Conservation (phyloP, 306 rosid species). For the Lathyrus tuberosus region DNA sequence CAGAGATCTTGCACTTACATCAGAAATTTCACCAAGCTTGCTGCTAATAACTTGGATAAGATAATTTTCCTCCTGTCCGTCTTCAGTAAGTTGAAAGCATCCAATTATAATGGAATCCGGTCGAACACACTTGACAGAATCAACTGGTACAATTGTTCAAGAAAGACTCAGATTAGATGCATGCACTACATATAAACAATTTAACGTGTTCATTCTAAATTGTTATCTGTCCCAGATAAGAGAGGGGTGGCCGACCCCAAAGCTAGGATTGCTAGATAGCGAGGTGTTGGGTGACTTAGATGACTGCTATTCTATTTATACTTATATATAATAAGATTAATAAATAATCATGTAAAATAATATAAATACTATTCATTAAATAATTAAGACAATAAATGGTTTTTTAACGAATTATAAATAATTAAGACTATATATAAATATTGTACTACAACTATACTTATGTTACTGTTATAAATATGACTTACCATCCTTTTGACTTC, state of each 20-base stretch:
- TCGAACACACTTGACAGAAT: slow-evolving; percentile 86
- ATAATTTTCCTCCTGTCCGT: slow-evolving; percentile 77
- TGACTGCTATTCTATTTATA: not conserved
- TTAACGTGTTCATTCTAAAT: not conserved
- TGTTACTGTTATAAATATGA: not conserved
- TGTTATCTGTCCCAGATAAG: not conserved
- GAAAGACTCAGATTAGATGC: slow-evolving; percentile 44
- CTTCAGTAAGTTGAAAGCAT: slow-evolving; percentile 75
- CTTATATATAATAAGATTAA: not conserved
- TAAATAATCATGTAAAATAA: not conserved
- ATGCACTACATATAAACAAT: slow-evolving; percentile 16
- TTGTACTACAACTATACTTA: not conserved
- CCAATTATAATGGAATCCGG: slow-evolving; percentile 82
- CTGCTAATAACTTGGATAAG: slow-evolving; percentile 74
- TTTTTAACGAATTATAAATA: not conserved
- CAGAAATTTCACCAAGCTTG: slow-evolving; percentile 65
- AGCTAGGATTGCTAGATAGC: not conserved
- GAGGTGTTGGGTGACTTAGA: not conserved
- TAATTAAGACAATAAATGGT: not conserved
- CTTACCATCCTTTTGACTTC: not conserved
- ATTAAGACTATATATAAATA: too few relatives aligned
- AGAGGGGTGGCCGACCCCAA: not conserved
- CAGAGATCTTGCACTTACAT: slow-evolving; percentile 55
- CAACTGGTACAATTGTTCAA: slow-evolving; percentile 66
- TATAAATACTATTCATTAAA: not conserved